Conservation (phyloP, 176 grass and related monocot genomes). For the Juncus effusus region DNA sequence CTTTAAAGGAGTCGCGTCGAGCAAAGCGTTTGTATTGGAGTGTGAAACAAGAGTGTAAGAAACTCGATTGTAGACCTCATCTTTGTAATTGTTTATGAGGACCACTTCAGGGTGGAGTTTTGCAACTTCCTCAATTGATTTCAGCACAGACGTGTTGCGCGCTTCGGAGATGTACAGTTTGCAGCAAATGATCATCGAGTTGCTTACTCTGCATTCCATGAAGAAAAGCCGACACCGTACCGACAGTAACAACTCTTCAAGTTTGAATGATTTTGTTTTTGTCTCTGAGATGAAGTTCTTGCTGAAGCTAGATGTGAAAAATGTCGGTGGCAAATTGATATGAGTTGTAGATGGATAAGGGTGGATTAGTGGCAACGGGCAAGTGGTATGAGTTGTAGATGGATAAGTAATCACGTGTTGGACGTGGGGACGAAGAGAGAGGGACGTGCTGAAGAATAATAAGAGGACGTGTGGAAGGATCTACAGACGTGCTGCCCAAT, state of each 20-base stretch:
- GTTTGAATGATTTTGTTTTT: background rate
- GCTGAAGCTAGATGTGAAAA: too few species aligned
- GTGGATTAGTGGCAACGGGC: too few species aligned
- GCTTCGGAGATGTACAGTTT: slow-evolving; percentile 93
- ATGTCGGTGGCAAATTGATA: background rate
- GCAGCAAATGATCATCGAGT: slow-evolving; percentile 67
- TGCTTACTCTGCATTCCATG: slow-evolving; percentile 29
- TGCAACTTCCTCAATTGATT: slow-evolving; percentile 62
- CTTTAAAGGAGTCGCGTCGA: slow-evolving; percentile 33
- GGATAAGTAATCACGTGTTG: too few species aligned
- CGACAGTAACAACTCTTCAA: background rate
- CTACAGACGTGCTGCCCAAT: too few species aligned
- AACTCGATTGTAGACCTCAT: slow-evolving; percentile 68
- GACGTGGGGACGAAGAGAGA: too few species aligned
- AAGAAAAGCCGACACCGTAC: background rate
- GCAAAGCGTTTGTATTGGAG: slow-evolving; percentile 1
- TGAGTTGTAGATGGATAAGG: too few species aligned
- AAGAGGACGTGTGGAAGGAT: too few species aligned
- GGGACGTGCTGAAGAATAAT: too few species aligned
- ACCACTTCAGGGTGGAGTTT: slow-evolving; percentile 32
- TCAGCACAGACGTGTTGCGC: slow-evolving; percentile 40
- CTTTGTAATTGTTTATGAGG: slow-evolving; percentile 47
- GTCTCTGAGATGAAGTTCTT: background rate
- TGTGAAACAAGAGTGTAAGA: slow-evolving; percentile 75
- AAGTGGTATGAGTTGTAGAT: too few species aligned